phyloP scores from a whole-genome alignment of 1,139 yeast genomes.

The Kluyveromyces marxianus region DNA sequence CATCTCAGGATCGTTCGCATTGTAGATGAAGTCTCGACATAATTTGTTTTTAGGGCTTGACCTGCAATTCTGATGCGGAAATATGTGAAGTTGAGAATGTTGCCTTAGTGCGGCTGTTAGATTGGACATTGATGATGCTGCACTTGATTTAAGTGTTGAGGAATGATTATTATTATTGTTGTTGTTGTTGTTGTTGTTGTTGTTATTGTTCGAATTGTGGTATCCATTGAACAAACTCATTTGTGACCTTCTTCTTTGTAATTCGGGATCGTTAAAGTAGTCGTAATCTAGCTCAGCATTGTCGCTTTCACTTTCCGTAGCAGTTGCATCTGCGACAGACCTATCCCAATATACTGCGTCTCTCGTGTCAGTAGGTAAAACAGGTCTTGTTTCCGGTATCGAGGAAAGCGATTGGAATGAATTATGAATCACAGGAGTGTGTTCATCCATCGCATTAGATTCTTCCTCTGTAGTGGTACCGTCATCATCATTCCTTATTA shows the following conservation, averaged over 20 bases:
- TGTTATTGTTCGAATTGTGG: background rate
- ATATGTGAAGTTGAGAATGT: background rate
- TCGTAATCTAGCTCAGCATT: constrained; percentile 25
- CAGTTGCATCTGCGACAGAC: constrained; percentile 17
- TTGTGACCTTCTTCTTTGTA: constrained; percentile 30
- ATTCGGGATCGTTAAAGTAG: constrained; percentile 24
- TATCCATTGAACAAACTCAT: constrained; percentile 16
- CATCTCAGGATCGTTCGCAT: constrained; percentile 21
- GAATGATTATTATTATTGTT: background rate
- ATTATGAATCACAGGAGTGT: constrained; percentile 1
- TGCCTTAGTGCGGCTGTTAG: constrained; percentile 3
- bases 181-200: background rate
- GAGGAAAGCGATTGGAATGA: constrained; percentile 4
- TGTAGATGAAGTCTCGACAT: constrained; percentile 18
- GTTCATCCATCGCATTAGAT: background rate
- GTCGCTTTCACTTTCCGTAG: constrained; percentile 9
- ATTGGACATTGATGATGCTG: background rate
- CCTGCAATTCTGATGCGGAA: constrained; percentile 6
- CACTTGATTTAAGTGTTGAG: no score
- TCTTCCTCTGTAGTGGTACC: constrained; percentile 5
- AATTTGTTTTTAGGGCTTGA: background rate
- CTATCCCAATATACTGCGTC: constrained; percentile 30
- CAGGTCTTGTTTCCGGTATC: constrained; percentile 6
- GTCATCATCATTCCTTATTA: constrained; percentile 17
- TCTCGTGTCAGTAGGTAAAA: constrained; percentile 10